Conservation (phyloP, 1,139 yeast species). For the Candida smagusa region DNA sequence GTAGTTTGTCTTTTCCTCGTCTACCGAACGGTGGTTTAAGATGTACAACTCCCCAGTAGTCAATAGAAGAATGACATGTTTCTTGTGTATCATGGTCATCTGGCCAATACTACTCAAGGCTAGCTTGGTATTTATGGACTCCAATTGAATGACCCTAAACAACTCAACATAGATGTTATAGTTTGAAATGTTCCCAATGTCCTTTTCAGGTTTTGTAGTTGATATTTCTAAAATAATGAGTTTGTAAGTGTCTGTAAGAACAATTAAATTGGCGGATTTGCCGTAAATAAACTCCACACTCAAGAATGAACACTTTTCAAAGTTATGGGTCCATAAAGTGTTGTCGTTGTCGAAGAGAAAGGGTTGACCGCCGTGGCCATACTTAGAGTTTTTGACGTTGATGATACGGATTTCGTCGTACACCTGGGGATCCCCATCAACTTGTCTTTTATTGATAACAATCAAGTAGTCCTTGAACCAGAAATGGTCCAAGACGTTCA, state of each 20-base stretch:
- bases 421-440: slow-evolving; percentile 10
- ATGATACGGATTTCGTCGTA: slow-evolving; percentile 40
- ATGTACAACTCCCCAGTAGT: slow-evolving; percentile 38
- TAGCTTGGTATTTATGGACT: slow-evolving; percentile 27
- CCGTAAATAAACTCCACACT: slow-evolving; percentile 20
- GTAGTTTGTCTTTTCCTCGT: slow-evolving; percentile 21
- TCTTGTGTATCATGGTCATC: slow-evolving; percentile 25
- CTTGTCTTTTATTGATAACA: slow-evolving; percentile 28
- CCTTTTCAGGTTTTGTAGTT: slow-evolving; percentile 7
- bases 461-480: slow-evolving; percentile 37
- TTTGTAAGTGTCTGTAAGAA: slow-evolving; percentile 30
- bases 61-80: slow-evolving; percentile 36
- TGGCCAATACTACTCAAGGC: slow-evolving; percentile 23
- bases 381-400: slow-evolving; percentile 31
- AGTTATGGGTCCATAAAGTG: slow-evolving; percentile 40
- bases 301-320: slow-evolving; percentile 26
- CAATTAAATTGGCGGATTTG: slow-evolving; percentile 20
- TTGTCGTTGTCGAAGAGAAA: slow-evolving; percentile 38
- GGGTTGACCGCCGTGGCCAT: slow-evolving; percentile 32
- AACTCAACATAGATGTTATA: slow-evolving; percentile 32
- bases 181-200: slow-evolving; percentile 10
- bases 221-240: slow-evolving; percentile 31
- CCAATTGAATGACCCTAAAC: slow-evolving; percentile 35
- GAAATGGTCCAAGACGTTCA: slow-evolving; percentile 35
- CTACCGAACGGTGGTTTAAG: slow-evolving; percentile 28